These are phyloP conservation scores for Crithidia thermophila DNA, from an alignment of 208 protist genomes.

Conservation along the genomic window DNA sequence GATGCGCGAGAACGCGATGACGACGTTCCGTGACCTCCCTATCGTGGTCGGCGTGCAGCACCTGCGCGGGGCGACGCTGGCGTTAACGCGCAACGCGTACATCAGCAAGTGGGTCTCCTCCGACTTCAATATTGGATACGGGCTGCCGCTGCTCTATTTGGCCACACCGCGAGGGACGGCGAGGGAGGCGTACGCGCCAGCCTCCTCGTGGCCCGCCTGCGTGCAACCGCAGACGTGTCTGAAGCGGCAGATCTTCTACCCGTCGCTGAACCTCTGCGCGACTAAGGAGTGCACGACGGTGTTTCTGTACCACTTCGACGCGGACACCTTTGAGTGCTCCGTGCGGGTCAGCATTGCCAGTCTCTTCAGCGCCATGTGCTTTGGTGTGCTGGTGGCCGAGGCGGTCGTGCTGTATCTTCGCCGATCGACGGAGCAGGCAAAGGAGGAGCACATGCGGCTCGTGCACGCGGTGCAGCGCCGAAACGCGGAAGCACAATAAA, in stretches of 20 bases:
- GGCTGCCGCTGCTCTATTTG: constrained; percentile 39
- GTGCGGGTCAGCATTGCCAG: constrained; percentile 20
- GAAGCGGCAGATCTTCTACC: constrained; percentile 34
- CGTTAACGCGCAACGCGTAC: constrained; percentile 32
- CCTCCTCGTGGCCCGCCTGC: constrained; percentile 16
- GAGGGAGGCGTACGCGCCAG: neutral
- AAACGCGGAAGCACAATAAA: constrained; percentile 15
- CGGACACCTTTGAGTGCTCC: constrained; percentile 44
- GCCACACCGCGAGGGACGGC: constrained; percentile 17
- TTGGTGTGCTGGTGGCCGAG: constrained; percentile 39
- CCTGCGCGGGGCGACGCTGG: constrained; percentile 46
- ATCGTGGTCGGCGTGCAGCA: constrained; percentile 54
- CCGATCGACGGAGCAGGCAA: constrained; percentile 26
- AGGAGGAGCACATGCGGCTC: constrained; percentile 38
- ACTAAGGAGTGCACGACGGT: constrained; percentile 30
- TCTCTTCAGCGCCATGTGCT: constrained; percentile 30
- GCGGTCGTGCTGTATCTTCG: constrained; percentile 43
- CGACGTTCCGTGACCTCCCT: constrained; percentile 25
- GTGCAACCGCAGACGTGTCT: constrained; percentile 26
- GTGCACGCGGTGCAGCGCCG: constrained; percentile 42
- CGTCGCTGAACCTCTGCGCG: constrained; percentile 57
- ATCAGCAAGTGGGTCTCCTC: constrained; percentile 4
- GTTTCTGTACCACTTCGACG: constrained; percentile 47
- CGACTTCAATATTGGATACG: neutral
- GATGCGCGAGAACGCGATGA: neutral